Conservation (phyloP, 371 early-diverging fungal genomes). For the Paraphysoderma sedebokerense region DNA sequence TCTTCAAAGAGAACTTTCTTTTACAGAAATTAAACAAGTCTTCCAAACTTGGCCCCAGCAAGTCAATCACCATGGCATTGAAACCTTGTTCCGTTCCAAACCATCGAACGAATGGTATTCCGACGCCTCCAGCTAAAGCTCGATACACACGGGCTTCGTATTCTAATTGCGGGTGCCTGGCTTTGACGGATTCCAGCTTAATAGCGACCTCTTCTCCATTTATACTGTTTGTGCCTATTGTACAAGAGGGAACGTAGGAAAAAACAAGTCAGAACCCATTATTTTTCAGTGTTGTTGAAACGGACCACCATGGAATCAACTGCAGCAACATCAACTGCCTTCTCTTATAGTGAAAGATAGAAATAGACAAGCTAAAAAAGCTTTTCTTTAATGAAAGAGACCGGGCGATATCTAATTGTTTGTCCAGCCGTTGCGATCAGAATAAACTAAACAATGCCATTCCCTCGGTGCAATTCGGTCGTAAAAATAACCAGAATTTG, state of each 20-base stretch:
- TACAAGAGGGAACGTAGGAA: background rate
- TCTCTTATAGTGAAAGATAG: background rate
- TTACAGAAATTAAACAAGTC: conserved; percentile 97
- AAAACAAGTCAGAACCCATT: no score
- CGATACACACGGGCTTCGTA: conserved; percentile 94
- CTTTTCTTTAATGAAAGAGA: no score
- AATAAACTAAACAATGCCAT: no score
- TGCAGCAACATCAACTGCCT: no score
- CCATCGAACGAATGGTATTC: conserved; percentile 89
- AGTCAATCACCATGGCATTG: conserved; percentile 97
- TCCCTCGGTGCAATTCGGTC: no score
- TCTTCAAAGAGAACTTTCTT: conserved; percentile 95
- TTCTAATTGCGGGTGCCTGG: conserved; percentile 91
- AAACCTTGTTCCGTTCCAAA: conserved; percentile 86
- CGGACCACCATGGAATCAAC: no score
- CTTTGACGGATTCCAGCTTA: conserved; percentile 83
- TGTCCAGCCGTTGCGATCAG: no score
- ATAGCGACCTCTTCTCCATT: conserved; percentile 93
- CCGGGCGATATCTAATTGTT: no score
- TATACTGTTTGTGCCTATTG: conserved; percentile 67
- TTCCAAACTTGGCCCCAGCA: conserved; percentile 96
- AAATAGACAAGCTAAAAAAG: conserved; percentile 1
- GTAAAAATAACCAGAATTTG: background rate
- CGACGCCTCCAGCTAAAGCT: conserved; percentile 82
- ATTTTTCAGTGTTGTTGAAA: no score